phyloP scores from a whole-genome alignment of 805 yeast species.

The Candida incommunis region DNA sequence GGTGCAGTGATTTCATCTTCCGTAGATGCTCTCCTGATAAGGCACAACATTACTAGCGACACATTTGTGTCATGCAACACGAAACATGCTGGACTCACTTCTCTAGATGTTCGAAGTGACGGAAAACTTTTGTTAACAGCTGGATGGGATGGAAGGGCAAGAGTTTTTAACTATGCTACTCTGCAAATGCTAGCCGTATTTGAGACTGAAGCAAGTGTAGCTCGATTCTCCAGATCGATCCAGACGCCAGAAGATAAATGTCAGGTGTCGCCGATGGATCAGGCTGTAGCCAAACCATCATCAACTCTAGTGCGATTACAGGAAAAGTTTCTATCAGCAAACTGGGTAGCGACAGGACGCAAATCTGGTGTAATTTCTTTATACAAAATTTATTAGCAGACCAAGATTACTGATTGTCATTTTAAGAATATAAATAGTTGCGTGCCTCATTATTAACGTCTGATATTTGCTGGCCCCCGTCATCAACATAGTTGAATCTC shows the following conservation, averaged over 20 bases:
- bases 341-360: conserved; percentile 34
- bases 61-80: conserved; percentile 6
- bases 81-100: conserved; percentile 18
- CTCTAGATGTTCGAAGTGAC: conserved; percentile 14
- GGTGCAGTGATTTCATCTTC: conserved; percentile 18
- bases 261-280: not conserved
- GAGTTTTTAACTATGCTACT: conserved; percentile 15
- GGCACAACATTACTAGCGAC: conserved; percentile 9
- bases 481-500: too few relatives aligned
- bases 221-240: conserved; percentile 9
- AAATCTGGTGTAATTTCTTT: conserved; percentile 40
- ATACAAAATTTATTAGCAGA: conserved; percentile 18
- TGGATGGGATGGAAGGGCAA: conserved; percentile 28
- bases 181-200: conserved; percentile 21
- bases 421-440: too few relatives aligned
- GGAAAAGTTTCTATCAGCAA: conserved; percentile 3
- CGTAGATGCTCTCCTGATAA: conserved; percentile 20
- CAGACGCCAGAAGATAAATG: too few relatives aligned
- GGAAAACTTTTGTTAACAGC: conserved; percentile 15
- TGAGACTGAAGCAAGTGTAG: conserved; percentile 14
- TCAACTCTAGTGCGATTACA: conserved; percentile 4
- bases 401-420: not conserved
- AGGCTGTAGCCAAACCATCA: not conserved
- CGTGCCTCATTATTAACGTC: too few relatives aligned
- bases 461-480: too few relatives aligned